phyloP scores from a whole-genome alignment of 2,329 filamentous ascomycete species.

The Endoconidiophora laricicola region DNA sequence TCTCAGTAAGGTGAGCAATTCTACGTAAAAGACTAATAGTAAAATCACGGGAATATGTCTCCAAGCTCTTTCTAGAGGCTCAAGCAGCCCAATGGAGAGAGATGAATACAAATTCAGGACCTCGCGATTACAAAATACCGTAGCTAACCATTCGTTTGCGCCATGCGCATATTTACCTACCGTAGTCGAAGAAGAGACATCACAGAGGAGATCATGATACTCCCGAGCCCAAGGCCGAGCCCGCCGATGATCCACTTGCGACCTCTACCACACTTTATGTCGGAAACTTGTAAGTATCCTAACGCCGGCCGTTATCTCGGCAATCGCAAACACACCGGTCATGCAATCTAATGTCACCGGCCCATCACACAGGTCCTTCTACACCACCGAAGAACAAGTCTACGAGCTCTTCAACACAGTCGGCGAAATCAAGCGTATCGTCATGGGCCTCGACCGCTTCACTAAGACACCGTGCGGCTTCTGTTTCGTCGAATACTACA shows the following conservation, averaged over 20 bases:
- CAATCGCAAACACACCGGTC: background rate
- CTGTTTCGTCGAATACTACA: slow-evolving; percentile 99
- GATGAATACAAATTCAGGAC: background rate
- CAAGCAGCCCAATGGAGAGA: no score
- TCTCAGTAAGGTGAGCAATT: slow-evolving; percentile 49
- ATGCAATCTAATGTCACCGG: slow-evolving; percentile 5
- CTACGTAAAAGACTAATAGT: no score
- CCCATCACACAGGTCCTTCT: slow-evolving; percentile 54
- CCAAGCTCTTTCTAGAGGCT: no score
- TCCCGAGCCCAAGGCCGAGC: slow-evolving; percentile 32
- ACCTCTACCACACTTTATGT: slow-evolving; percentile 93
- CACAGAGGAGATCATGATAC: slow-evolving; percentile 37
- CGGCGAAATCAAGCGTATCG: slow-evolving; percentile 91
- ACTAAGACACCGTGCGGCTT: slow-evolving; percentile 97
- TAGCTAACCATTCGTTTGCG: slow-evolving; percentile 14
- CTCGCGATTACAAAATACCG: background rate
- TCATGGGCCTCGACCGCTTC: slow-evolving; percentile 96
- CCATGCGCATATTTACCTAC: slow-evolving; percentile 20
- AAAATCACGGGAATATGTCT: background rate
- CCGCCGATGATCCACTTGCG: slow-evolving; percentile 50
- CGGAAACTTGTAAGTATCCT: slow-evolving; percentile 57
- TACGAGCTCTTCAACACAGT: slow-evolving; percentile 93
- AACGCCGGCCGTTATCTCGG: background rate
- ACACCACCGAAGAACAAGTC: slow-evolving; percentile 97
- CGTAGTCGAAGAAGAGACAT: slow-evolving; percentile 34